Conservation (phyloP, 2,329 filamentous ascomycete species). For the Incumbomyces lentus region DNA sequence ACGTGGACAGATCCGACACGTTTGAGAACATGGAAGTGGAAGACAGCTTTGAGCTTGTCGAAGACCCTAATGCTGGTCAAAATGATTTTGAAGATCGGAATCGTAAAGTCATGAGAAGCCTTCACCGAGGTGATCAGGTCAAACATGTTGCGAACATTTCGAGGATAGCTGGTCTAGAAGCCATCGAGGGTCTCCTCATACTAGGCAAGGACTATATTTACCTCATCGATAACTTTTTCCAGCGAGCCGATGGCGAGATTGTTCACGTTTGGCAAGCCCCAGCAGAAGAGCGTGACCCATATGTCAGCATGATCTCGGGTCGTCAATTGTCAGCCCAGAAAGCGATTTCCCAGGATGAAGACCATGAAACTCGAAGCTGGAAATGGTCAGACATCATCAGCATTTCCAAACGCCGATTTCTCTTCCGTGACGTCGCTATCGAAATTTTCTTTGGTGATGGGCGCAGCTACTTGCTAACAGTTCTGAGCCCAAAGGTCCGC, state of each 20-base stretch:
- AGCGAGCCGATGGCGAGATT: conserved; percentile 88
- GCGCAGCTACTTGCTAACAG: conserved; percentile 83
- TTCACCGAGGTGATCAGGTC: conserved; percentile 83
- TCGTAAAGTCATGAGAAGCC: conserved; percentile 87
- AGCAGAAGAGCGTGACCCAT: conserved; percentile 82
- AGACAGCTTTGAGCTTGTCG: conserved; percentile 91
- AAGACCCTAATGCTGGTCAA: conserved; percentile 76
- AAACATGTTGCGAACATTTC: conserved; percentile 94
- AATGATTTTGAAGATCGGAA: conserved; percentile 96
- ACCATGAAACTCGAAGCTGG: conserved; percentile 84
- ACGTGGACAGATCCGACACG: conserved; percentile 25
- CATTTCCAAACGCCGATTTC: conserved; percentile 86
- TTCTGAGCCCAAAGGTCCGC: conserved; percentile 60
- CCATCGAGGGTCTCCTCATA: conserved; percentile 85
- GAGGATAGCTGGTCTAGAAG: conserved; percentile 84
- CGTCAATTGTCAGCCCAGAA: conserved; percentile 53
- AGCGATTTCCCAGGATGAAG: conserved; percentile 38
- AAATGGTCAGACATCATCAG: conserved; percentile 90
- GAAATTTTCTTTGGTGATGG: conserved; percentile 97
- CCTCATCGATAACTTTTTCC: conserved; percentile 93
- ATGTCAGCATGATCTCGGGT: conserved; percentile 84
- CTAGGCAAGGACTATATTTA: conserved; percentile 87
- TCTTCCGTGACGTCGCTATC: conserved; percentile 92
- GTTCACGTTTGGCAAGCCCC: conserved; percentile 94
- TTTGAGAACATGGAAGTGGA: conserved; percentile 46